Evolutionary conservation across 73 alveolate species (phyloP).

Genomic region (Paramecium pentaurelia): DNA sequence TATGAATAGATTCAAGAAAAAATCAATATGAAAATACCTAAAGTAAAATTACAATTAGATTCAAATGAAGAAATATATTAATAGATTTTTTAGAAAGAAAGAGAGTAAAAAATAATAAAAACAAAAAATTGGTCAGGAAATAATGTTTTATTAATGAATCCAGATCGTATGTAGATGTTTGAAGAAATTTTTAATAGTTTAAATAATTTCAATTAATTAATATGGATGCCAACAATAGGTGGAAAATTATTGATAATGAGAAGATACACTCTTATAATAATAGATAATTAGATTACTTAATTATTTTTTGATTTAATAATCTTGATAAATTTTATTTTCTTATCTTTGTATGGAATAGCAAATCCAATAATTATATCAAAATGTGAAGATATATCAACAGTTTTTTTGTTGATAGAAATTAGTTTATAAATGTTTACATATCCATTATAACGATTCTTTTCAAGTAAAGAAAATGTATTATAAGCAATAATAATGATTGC

Average conservation of each 20-base stretch:
- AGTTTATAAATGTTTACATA: not conserved
- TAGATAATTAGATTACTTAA: not conserved
- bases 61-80: not conserved
- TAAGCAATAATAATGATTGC: not conserved
- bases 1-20: not conserved
- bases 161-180: not conserved
- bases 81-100: not conserved
- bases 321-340: not conserved
- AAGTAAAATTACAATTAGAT: not conserved
- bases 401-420: not conserved
- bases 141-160: not conserved
- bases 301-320: not conserved
- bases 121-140: slow-evolving; percentile 15
- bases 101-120: not conserved
- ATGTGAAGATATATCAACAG: not conserved
- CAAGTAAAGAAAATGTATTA: not conserved
- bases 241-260: not conserved
- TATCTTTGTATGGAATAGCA: not conserved
- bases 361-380: not conserved
- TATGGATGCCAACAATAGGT: not conserved
- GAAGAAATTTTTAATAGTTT: not conserved
- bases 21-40: not conserved
- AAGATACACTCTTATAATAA: not conserved
- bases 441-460: not conserved
- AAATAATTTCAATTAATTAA: not conserved